Evolutionary conservation across 2,329 filamentous ascomycete genomes (phyloP).

Genomic region (Arthroderma uncinatum): DNA sequence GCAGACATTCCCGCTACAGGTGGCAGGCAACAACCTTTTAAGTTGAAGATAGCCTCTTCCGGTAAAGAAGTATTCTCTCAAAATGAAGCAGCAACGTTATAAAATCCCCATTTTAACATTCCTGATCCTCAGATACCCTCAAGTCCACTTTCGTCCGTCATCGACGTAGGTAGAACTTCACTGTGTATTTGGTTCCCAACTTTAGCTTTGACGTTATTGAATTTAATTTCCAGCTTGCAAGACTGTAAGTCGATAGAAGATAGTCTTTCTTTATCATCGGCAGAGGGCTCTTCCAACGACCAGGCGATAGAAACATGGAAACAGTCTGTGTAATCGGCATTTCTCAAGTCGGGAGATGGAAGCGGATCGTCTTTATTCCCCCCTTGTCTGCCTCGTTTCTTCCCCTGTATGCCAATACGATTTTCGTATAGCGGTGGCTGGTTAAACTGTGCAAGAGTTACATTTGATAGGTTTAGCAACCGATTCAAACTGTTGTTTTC

Average conservation of each 20-base stretch:
- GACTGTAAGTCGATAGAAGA: conserved; percentile 23
- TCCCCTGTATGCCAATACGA: conserved; percentile 11
- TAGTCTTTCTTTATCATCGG: conserved; percentile 28
- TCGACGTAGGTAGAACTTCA: conserved; percentile 19
- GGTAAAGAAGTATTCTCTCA: too few species aligned
- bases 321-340: conserved; percentile 40
- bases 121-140: conserved; percentile 10
- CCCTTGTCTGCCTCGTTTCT: conserved; percentile 3
- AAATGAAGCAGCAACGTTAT: too few species aligned
- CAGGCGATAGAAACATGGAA: conserved; percentile 91
- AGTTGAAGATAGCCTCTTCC: too few species aligned
- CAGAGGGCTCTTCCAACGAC: conserved; percentile 50
- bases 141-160: conserved; percentile 11
- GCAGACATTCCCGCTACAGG: too few species aligned
- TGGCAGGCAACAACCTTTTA: too few species aligned
- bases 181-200: conserved; percentile 56
- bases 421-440: conserved; percentile 60
- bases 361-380: not conserved
- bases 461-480: conserved; percentile 59
- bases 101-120: too few species aligned
- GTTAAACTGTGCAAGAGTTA: conserved; percentile 45
- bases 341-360: not conserved
- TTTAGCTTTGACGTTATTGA: conserved; percentile 59
- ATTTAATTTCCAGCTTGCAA: conserved; percentile 31
- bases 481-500: conserved; percentile 46